Base-by-base conservation (phyloP, 2,329 filamentous ascomycete genomes). In the Fusarium haematococcum region DNA sequence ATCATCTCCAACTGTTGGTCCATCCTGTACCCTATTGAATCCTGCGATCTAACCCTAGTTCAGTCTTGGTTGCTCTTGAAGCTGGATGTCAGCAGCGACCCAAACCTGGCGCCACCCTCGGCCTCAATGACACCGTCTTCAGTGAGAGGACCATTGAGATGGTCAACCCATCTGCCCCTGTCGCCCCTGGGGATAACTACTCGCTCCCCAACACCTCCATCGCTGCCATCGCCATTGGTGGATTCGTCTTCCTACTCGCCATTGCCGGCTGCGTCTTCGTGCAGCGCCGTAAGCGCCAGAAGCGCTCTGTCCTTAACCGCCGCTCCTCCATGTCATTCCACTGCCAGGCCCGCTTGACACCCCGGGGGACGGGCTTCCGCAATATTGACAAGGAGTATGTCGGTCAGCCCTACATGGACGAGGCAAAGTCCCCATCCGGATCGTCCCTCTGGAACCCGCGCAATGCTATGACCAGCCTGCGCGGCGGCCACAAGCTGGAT, bases 1-100 rank as follows among this genome's bases (percentile, higher is more conserved):
- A 86, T 86, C 68, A 69, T 90, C 8, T 83, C 86, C 60, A 90
- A 90, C 73, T 88, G 87, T 89, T 79, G 73, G 84, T 73, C 33
- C 25, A 39, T 11, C 4, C 43, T 13, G 10, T 16, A 1, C 16
- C 11, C 6, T 13, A 20, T 20, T 27, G 10, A 37, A 30, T n/a
- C 10, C 14, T 6, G 11, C 32, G 14, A 14, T 39, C 63, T 76
- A 67, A 74, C 61, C 1, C n/a, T 13, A 52, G 25, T 16, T 8
- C 10, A 89, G 88, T 86, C 70, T 81, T 90, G 58, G 78, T 87
- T 6, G 88, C 88, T 10, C 81, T 90, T 5, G 81, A 86, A 72
- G 87, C 87, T 4, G 88, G 85, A 54, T 90, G 88, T 71, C 78
- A 82, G 39, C 87, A 90, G 70, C 81, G 84, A 35, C 87, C 87